phyloP scores from a whole-genome alignment of 768 basidiomycete genomes.

The Trametes elegans region DNA sequence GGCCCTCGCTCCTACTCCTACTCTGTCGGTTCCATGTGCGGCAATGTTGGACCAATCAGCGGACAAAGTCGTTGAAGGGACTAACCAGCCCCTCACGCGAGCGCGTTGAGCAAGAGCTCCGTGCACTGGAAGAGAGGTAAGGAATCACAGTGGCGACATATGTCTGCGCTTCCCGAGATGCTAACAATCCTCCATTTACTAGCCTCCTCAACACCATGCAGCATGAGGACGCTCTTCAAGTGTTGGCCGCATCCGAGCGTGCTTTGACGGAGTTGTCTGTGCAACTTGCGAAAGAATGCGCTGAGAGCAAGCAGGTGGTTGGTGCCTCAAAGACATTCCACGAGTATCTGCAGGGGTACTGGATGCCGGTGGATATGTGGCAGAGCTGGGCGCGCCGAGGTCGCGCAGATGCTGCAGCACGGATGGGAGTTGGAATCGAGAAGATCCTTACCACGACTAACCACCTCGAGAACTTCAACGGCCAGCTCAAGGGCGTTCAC shows the following conservation, averaged over 20 bases:
- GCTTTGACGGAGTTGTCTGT: not conserved
- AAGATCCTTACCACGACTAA: conserved; percentile 38
- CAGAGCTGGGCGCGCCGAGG: conserved; percentile 33
- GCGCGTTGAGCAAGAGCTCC: not conserved
- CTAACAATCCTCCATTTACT: too few relatives aligned
- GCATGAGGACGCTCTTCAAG: too few relatives aligned
- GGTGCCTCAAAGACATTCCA: conserved; percentile 27
- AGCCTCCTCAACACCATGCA: too few relatives aligned
- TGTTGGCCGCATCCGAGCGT: too few relatives aligned
- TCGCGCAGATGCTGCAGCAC: conserved; percentile 25
- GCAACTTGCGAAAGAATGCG: not conserved
- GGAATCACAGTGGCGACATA: too few relatives aligned
- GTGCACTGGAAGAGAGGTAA: too few relatives aligned
- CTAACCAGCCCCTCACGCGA: not conserved
- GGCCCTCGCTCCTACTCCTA: conserved; percentile 29
- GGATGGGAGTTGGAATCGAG: conserved; percentile 24
- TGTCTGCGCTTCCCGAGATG: too few relatives aligned
- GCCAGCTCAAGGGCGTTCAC: conserved; percentile 33
- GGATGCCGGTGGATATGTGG: conserved; percentile 32
- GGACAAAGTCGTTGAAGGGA: not conserved
- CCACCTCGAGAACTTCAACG: conserved; percentile 41
- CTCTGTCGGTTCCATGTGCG: conserved; percentile 36
- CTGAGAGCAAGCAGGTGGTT: not conserved
- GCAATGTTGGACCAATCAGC: conserved; percentile 37
- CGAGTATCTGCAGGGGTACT: too few relatives aligned